A percentile compares a stretch with the other conserved stretches of the same genome.
Evolutionary conservation across 805 yeast genomes (phyloP).

Genomic region (Kregervanrija delftensis): DNA sequence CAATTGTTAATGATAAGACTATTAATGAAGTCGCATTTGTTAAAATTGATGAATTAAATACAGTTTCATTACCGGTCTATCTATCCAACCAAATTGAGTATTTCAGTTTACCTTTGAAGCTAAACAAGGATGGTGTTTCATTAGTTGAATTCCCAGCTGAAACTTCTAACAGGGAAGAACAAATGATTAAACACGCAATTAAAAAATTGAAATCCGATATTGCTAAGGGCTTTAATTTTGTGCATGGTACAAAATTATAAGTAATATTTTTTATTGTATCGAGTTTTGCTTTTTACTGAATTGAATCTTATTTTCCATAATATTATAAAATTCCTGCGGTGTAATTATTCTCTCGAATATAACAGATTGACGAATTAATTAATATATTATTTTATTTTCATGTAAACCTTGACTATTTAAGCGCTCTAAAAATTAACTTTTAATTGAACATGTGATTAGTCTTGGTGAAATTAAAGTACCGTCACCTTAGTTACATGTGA

Average conservation of each 20-base stretch:
- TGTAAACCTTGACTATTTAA: no score
- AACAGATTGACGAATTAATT: no score
- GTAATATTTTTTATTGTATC: not conserved
- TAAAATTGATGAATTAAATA: constrained; percentile 46
- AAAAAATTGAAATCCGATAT: constrained; percentile 15
- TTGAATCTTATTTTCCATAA: no score
- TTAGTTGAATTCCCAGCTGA: constrained; percentile 13
- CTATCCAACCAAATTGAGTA: constrained; percentile 29
- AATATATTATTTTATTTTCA: no score
- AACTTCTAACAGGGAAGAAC: constrained; percentile 9
- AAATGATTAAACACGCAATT: constrained; percentile 13
- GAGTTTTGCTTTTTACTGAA: no score
- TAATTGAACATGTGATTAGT: no score
- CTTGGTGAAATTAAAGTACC: no score
- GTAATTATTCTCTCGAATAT: no score
- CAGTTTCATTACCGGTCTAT: constrained; percentile 32
- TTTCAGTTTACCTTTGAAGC: constrained; percentile 42
- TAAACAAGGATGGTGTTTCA: constrained; percentile 29
- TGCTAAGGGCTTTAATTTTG: constrained; percentile 18
- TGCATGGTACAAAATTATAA: constrained; percentile 16
- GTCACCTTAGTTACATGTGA: no score
- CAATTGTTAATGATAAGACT: constrained; percentile 4
- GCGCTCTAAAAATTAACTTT: no score
- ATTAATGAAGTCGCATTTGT: constrained; percentile 43
- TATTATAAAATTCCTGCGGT: no score